These are phyloP conservation scores for Parascedosporium putredinis DNA, from an alignment of 2,329 filamentous ascomycete species.

Conservation along the genomic window DNA sequence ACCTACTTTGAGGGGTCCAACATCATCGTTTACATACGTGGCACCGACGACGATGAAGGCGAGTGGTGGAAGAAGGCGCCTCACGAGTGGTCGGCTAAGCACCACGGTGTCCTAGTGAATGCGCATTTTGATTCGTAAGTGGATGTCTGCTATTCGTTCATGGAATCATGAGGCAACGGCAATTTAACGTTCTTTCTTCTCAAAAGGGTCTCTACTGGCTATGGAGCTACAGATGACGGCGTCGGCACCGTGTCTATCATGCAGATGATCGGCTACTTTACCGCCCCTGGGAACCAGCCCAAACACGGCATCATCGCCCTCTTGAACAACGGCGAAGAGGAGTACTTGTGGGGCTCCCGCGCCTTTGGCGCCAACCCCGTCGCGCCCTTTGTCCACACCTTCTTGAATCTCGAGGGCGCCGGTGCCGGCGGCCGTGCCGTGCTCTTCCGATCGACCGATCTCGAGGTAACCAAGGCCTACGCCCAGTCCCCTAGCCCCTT, in stretches of 20 bases:
- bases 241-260: conserved; percentile 79
- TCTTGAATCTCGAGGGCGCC: conserved; percentile 90
- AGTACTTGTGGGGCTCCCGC: conserved; percentile 76
- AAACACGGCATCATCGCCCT: conserved; percentile 72
- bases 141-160: no score
- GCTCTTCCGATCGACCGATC: conserved; percentile 79
- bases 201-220: conserved; percentile 87
- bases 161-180: not conserved
- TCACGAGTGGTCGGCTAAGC: conserved; percentile 26
- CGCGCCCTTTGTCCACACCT: conserved; percentile 70
- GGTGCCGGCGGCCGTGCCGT: conserved; percentile 83
- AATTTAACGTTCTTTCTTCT: not conserved
- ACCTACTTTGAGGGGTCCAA: conserved; percentile 92
- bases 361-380: conserved; percentile 79
- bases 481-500: conserved; percentile 63
- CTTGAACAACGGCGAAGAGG: conserved; percentile 94
- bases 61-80: conserved; percentile 57
- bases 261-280: conserved; percentile 81
- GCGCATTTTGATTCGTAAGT: conserved; percentile 75
- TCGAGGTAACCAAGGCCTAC: conserved; percentile 75
- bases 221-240: conserved; percentile 88
- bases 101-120: conserved; percentile 78
- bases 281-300: conserved; percentile 58
- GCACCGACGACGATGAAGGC: conserved; percentile 60
- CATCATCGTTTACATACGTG: conserved; percentile 82